Evolutionary conservation across 2,329 filamentous ascomycete genomes (phyloP), one percentile per base, ranked within the genome.

Genomic region (Colletotrichum tropicicola): DNA sequence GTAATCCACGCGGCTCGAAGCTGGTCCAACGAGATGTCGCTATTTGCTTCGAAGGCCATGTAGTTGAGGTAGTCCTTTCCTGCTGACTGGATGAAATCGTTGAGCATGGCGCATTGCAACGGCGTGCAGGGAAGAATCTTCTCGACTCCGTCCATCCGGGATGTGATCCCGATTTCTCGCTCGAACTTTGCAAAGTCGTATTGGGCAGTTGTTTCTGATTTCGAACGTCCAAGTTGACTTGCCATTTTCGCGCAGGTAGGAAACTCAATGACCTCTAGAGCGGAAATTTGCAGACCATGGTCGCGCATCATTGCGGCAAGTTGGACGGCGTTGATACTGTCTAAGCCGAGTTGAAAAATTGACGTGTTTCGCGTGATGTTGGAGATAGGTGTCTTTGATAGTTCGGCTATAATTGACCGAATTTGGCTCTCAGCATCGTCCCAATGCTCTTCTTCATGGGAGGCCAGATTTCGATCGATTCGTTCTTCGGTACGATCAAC

Each of bases 291-390:
- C 39, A 89, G 79, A 0, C 89, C 89, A 17, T 83, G 71, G 39
- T 83, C 85, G 17, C 91, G 87, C 15, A 98, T 80, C 25, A 84
- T 79, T 1, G 87, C 84, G 1, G 93, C 92, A 9, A 97, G 82
- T 72, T 97, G 94, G 5, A 90, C 85, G 0, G 93, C 92, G 65
- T 91, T 94, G 71, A 98, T 96, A 73, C 94, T 98, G 76, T 98
- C 94, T 4, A 98, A 80, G 0, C 95, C 95, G n/a, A 97, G 86
- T 62, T 91, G 89, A 71, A 95, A 97, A 51, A 98, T 93, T 0
- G 92, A 93, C 0, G 89, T 93, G 9, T 85, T 73, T 12, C 82
- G 83, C 4, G 74, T 71, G 48, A 97, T 89, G 0, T 43, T 37
- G 6, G 48, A 45, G 10, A 28, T 10, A 13, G 47, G 41, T 7